A percentile compares a stretch with the other conserved stretches of the same genome.
Evolutionary conservation across 164 flowering plant species (phyloP).

Genomic region (Vitis rotundifolia): DNA sequence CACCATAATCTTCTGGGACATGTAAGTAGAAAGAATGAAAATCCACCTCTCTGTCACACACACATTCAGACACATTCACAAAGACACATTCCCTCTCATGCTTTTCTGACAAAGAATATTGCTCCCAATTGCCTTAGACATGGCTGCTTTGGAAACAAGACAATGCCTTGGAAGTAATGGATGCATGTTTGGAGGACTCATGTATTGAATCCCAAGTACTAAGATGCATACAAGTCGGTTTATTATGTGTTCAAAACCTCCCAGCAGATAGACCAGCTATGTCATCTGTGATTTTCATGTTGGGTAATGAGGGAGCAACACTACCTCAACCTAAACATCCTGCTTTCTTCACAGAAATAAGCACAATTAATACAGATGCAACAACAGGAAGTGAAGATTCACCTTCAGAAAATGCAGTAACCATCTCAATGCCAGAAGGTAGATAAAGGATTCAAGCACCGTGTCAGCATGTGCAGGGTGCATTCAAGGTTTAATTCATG

Average conservation of each 20-base stretch:
- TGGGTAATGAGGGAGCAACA: constrained; percentile 9
- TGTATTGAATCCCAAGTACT: constrained; percentile 8
- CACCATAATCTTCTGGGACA: constrained; percentile 34
- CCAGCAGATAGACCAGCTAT: constrained; percentile 36
- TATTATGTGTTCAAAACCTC: constrained; percentile 27
- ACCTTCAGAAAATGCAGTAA: background rate
- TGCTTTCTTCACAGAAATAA: constrained; percentile 9
- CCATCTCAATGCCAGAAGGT: background rate
- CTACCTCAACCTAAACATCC: constrained; percentile 31
- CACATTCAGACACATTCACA: too few species aligned
- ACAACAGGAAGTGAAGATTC: background rate
- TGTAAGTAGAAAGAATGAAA: constrained; percentile 15
- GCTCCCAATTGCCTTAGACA: constrained; percentile 23
- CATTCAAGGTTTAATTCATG: too few species aligned
- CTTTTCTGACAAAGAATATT: background rate
- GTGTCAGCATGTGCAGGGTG: too few species aligned
- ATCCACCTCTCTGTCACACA: too few species aligned
- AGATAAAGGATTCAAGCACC: too few species aligned
- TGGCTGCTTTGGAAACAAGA: constrained; percentile 23
- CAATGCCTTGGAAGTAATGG: constrained; percentile 20
- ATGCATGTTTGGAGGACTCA: constrained; percentile 4
- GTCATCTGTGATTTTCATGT: constrained; percentile 23
- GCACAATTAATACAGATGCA: background rate
- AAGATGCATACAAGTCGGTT: constrained; percentile 25
- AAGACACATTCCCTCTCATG: background rate